A percentile compares a stretch with the other conserved stretches of the same genome.
These are phyloP conservation scores for Starmerella sirachaensis DNA, from an alignment of 805 yeast genomes.

Conservation along the genomic window DNA sequence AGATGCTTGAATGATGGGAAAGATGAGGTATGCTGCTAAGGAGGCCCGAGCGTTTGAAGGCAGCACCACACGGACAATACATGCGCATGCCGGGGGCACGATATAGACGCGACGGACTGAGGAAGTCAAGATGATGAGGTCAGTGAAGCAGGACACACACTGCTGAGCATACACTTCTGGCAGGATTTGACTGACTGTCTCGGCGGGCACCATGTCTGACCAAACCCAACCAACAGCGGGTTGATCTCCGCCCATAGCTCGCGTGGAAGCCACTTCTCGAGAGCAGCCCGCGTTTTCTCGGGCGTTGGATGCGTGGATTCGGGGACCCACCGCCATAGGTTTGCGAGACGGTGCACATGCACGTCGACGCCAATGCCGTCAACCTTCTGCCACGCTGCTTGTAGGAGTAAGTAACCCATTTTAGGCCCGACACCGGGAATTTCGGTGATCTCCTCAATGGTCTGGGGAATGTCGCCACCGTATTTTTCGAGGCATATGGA, in stretches of 20 bases:
- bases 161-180: conserved; percentile 8
- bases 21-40: too few species aligned
- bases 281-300: conserved; percentile 54
- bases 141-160: conserved; percentile 12
- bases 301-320: conserved; percentile 44
- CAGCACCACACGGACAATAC: too few species aligned
- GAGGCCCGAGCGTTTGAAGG: too few species aligned
- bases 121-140: too few species aligned
- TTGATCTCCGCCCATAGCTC: conserved; percentile 75
- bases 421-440: conserved; percentile 94
- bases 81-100: too few species aligned
- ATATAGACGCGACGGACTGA: too few species aligned
- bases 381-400: conserved; percentile 64
- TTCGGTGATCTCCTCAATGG: conserved; percentile 48
- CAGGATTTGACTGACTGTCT: conserved; percentile 24
- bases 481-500: conserved; percentile 39
- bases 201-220: conserved; percentile 76
- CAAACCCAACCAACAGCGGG: conserved; percentile 83
- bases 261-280: conserved; percentile 64
- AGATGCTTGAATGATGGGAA: too few species aligned
- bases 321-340: conserved; percentile 69
- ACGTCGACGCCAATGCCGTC: conserved; percentile 91
- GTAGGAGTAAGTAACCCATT: conserved; percentile 76
- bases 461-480: conserved; percentile 60
- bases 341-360: conserved; percentile 70